phyloP scores from a whole-genome alignment of 2,329 filamentous ascomycete species.

The Penicillium corylophilum region DNA sequence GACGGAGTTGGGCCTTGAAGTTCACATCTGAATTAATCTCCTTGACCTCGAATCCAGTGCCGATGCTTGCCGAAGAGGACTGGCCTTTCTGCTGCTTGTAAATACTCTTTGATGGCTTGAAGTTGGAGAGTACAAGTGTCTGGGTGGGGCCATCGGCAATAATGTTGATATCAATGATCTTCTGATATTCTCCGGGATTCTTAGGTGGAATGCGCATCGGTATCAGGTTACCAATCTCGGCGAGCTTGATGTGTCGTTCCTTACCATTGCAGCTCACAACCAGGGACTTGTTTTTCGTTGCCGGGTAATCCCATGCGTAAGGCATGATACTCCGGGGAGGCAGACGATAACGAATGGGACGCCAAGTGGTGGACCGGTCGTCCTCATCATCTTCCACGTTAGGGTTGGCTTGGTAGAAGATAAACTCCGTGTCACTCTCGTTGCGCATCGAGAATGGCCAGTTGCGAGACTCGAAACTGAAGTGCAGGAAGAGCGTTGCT shows the following conservation, averaged over 20 bases:
- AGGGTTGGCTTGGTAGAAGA: constrained; percentile 93
- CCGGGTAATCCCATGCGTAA: constrained; percentile 98
- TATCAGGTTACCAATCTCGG: constrained; percentile 93
- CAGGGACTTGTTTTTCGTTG: constrained; percentile 92
- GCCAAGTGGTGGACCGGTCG: constrained; percentile 79
- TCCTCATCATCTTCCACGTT: constrained; percentile 87
- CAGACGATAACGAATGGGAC: constrained; percentile 85
- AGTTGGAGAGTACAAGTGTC: constrained; percentile 90
- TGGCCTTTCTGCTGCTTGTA: constrained; percentile 66
- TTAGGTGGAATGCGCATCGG: constrained; percentile 82
- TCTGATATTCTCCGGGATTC: constrained; percentile 63
- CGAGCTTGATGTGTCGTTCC: constrained; percentile 88
- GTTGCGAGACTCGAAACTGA: constrained; percentile 86
- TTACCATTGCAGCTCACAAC: constrained; percentile 75
- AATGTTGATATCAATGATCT: constrained; percentile 95
- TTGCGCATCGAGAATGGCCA: constrained; percentile 99
- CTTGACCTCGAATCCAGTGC: constrained; percentile 87
- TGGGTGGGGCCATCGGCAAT: constrained; percentile 94
- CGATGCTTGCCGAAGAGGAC: constrained; percentile 58
- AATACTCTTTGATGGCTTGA: constrained; percentile 86
- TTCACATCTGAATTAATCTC: constrained; percentile 82
- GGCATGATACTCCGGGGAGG: constrained; percentile 98
- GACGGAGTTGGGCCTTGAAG: constrained; percentile 82
- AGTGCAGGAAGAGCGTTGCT: constrained; percentile 87
- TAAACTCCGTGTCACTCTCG: constrained; percentile 93